phyloP scores from a whole-genome alignment of 2,329 filamentous ascomycete species.

The Ophiosphaerella korrae region DNA sequence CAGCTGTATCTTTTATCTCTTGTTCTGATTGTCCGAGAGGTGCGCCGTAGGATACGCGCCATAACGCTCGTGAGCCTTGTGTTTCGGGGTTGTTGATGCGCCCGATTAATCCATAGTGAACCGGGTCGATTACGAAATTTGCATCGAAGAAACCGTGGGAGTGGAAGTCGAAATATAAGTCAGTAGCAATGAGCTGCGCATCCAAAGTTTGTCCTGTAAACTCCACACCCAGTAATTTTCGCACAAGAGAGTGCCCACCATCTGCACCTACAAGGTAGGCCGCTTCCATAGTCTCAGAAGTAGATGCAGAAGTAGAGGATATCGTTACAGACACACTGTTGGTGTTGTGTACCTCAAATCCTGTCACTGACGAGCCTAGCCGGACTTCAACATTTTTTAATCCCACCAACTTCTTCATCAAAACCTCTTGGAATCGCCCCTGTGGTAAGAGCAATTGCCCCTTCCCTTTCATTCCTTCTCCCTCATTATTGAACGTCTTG shows the following conservation, averaged over 20 bases:
- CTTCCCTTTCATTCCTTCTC: conserved; percentile 28
- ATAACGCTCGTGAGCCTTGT: conserved; percentile 31
- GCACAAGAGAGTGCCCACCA: conserved; percentile 30
- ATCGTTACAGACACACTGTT: no score
- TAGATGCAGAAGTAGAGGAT: no score
- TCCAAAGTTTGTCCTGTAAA: conserved; percentile 45
- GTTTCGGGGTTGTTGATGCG: conserved; percentile 32
- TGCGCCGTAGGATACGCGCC: conserved; percentile 51
- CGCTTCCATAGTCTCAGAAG: conserved; percentile 23
- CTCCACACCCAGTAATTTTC: conserved; percentile 22
- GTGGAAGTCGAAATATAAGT: conserved; percentile 46
- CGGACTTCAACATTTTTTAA: conserved; percentile 20
- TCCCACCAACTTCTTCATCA: conserved; percentile 23
- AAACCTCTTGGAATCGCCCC: conserved; percentile 36
- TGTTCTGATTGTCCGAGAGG: conserved; percentile 32
- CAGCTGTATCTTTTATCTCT: conserved; percentile 34
- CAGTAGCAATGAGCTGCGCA: conserved; percentile 47
- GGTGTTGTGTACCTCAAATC: conserved; percentile 2
- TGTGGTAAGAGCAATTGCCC: conserved; percentile 38
- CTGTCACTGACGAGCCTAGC: conserved; percentile 24
- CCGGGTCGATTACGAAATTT: conserved; percentile 48
- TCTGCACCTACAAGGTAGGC: conserved; percentile 40
- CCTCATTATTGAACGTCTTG: conserved; percentile 29
- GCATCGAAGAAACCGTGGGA: conserved; percentile 47
- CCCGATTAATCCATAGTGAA: conserved; percentile 47